Evolutionary conservation across 768 basidiomycete genomes (phyloP).

Genomic region (Serpula lacrymans): DNA sequence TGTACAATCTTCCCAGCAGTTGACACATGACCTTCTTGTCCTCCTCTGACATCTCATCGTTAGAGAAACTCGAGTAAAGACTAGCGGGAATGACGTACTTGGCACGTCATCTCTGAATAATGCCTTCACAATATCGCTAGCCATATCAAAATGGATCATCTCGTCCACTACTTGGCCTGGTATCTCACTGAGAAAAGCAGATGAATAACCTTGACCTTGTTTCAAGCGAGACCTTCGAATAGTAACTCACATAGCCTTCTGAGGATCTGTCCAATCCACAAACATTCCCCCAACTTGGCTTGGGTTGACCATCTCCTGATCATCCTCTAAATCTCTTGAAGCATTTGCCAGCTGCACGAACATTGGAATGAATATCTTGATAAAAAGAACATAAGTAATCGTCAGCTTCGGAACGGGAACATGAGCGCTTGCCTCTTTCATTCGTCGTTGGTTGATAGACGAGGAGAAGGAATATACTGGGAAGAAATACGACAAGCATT

Average conservation of each 20-base stretch:
- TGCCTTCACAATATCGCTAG: slow-evolving; percentile 45
- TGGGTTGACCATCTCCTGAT: slow-evolving; percentile 69
- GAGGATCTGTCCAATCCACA: slow-evolving; percentile 86
- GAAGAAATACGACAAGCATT: slow-evolving; percentile 85
- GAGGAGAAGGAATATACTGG: slow-evolving; percentile 85
- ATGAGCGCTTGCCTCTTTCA: slow-evolving; percentile 55
- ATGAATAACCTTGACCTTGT: not conserved
- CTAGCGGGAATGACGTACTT: slow-evolving; percentile 41
- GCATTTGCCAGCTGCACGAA: slow-evolving; percentile 58
- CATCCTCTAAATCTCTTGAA: slow-evolving; percentile 65
- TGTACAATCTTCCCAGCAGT: slow-evolving; percentile 55
- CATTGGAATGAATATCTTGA: slow-evolving; percentile 69
- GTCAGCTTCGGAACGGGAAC: not conserved
- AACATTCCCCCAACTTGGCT: slow-evolving; percentile 76
- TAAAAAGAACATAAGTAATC: not conserved
- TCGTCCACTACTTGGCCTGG: slow-evolving; percentile 37
- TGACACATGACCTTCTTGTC: slow-evolving; percentile 16
- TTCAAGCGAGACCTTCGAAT: slow-evolving; percentile 16
- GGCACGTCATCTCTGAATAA: slow-evolving; percentile 46
- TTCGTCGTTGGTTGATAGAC: slow-evolving; percentile 63
- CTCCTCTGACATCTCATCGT: not conserved
- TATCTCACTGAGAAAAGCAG: slow-evolving; percentile 32
- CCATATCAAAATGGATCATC: slow-evolving; percentile 53
- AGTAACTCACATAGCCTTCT: slow-evolving; percentile 61
- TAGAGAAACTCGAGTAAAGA: no score